Base-by-base conservation (phyloP, 1,284 basidiomycete genomes). In the Volvariella volvacea region DNA sequence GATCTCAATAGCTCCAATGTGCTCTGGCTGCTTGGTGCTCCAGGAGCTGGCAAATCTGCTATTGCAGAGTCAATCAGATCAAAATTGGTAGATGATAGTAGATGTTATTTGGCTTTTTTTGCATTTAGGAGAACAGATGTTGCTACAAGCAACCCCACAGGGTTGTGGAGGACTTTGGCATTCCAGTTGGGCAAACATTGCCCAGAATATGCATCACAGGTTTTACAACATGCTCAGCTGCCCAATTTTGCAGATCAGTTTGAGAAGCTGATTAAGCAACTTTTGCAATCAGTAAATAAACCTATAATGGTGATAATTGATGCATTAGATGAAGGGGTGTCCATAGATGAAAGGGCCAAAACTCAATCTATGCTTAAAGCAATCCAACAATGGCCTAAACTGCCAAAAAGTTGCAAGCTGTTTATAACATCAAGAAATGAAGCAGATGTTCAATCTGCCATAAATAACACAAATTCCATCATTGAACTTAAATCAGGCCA, bases 241-340 rank as follows among this genome's bases (percentile, higher is more conserved):
- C 19, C 34, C 14, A 20, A 36, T 28, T 28, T 36, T 36, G 4
- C 14, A 36, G 34, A 36, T 36, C 19, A 16, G 15, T 36, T 36
- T 20, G 19, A 36, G 15, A 8, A 7, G 34, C n/a, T 36, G 34
- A 4, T 36, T 4, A 16, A 36, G 8, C 4, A 36, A 16, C 34
- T n/a, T 8, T 16, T 36, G 14, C n/a, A n/a, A 36, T 8, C 22
- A 1, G 14, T 17, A 34, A 7, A 39, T 9, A 39, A 40, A 42
- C 45, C 49, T 6, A 42, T 50, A n/a, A 30, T 52, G 6, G 45
- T 54, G 6, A 43, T 54, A 14, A 47, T 54, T 40, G 52, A 54
- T 47, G 52, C 51, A 1, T 43, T 54, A 3, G 49, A 54, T 41
- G 52, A 52, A 32, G 52, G 51, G 38, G 15, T 14, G 17, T 15